These are phyloP conservation scores for Beauveria medogensis DNA, from an alignment of 2,329 filamentous ascomycete species.

Conservation along the genomic window DNA sequence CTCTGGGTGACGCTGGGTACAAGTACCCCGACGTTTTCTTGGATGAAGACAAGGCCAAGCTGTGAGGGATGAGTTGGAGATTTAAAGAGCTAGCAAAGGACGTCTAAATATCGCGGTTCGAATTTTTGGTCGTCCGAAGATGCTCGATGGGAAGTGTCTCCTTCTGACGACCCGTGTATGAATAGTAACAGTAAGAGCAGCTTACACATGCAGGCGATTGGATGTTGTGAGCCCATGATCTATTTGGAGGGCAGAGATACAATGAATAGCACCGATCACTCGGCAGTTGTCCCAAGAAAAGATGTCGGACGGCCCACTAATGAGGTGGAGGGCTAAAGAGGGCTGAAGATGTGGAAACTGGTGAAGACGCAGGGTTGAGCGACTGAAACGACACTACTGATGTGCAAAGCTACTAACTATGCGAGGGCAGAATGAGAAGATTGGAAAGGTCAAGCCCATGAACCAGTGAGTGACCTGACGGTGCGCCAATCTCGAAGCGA, in stretches of 20 bases:
- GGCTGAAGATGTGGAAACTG: neutral
- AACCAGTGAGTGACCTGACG: neutral
- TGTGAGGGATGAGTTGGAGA: conserved; percentile 20
- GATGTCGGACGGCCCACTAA: too few species aligned
- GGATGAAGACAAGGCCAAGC: conserved; percentile 29
- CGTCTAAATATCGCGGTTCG: neutral
- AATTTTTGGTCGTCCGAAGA: neutral
- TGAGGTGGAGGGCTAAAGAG: neutral
- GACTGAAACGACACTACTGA: too few species aligned
- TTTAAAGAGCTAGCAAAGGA: neutral
- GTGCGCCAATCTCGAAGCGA: neutral
- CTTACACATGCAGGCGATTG: neutral
- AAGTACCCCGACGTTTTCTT: conserved; percentile 45
- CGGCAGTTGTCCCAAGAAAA: too few species aligned
- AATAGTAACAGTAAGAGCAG: neutral
- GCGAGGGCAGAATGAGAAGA: neutral
- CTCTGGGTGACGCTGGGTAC: conserved; percentile 38
- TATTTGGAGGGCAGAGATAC: neutral
- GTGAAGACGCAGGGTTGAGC: neutral
- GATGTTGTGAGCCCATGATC: neutral
- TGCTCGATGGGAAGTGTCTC: neutral
- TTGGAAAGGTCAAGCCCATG: too few species aligned
- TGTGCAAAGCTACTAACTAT: neutral
- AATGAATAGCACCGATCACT: neutral
- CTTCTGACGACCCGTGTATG: neutral